Base-by-base conservation (phyloP, 2,329 filamentous ascomycete genomes). In the Ophiocordyceps camponoti-rufipedis region DNA sequence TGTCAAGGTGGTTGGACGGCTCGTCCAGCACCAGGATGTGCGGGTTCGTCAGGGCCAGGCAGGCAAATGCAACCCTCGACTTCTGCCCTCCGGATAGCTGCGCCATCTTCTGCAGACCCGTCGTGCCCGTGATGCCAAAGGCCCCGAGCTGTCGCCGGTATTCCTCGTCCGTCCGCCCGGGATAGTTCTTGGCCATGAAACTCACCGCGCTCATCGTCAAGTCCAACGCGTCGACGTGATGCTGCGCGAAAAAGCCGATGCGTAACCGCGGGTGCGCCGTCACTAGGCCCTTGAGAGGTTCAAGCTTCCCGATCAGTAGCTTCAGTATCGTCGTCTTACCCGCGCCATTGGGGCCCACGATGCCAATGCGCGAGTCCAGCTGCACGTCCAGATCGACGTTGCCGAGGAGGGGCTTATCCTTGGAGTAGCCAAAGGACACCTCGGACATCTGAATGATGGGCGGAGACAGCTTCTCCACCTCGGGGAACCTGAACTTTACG, bases 321-420 rank as follows among this genome's bases (percentile, higher is more conserved):
- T 95, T 96, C 54, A 98, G 70, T n/a, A 95, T 83, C 0, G 91
- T 98, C 3, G 91, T 98, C 67, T 98, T 98, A 73, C 91, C 91
- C 41, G 91, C 91, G 64, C 91, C 91, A 72, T 98, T 98, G 57
- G 91, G 91, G 14, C 91, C 91, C n/a, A 98, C 89, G 58, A 98
- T 98, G 58, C 91, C 91, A 55, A 98, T 98, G 51, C 91, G 84
- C 9, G 89, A 96, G 66, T 98, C 91, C 40, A 98, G 80, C 63
- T 98, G 91, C 14, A 98, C 91, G 60, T 96, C 89, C 23, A 98
- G 73, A 57, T 98, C 91, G 48, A 98, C 85, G 54, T 94, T 80
- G 52, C 68, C 76, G 40, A 98, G 75, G 40, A 98, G 72, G 23
- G 81, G 75, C 12, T 83, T 85, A 58, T 94, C 87, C 49, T 72